These are phyloP conservation scores for Pouteria campechiana DNA, from an alignment of 179 eudicot genomes.

Conservation along the genomic window DNA sequence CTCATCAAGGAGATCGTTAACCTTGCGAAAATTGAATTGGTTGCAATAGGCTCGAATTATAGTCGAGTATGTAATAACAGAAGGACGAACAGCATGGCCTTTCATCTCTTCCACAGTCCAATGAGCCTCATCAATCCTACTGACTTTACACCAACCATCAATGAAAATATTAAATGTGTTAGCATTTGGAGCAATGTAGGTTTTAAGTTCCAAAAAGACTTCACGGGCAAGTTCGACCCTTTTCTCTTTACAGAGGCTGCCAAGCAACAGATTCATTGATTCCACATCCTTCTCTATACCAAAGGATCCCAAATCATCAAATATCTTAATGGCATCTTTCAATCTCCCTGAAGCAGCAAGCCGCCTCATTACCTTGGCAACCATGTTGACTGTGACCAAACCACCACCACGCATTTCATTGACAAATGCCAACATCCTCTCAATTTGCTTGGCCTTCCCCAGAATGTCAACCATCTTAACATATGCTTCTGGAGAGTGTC, in stretches of 20 bases:
- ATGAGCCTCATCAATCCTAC: slow-evolving; percentile 70
- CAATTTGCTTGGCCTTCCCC: slow-evolving; percentile 76
- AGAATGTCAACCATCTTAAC: slow-evolving; percentile 76
- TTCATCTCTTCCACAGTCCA: slow-evolving; percentile 96
- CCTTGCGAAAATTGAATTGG: slow-evolving; percentile 41
- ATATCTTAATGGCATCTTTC: slow-evolving; percentile 50
- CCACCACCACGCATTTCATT: slow-evolving; percentile 46
- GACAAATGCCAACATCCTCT: slow-evolving; percentile 48
- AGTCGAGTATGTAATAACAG: slow-evolving; percentile 83
- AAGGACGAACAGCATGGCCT: slow-evolving; percentile 62
- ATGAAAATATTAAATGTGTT: slow-evolving; percentile 78
- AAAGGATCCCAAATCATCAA: slow-evolving; percentile 52
- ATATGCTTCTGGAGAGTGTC: slow-evolving; percentile 36
- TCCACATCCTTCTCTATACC: slow-evolving; percentile 68
- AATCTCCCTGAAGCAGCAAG: slow-evolving; percentile 67
- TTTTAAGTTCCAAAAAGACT: slow-evolving; percentile 55
- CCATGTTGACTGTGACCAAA: slow-evolving; percentile 39
- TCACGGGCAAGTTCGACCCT: slow-evolving; percentile 71
- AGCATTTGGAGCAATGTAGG: slow-evolving; percentile 55
- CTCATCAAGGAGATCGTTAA: slow-evolving; percentile 58
- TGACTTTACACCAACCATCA: slow-evolving; percentile 88
- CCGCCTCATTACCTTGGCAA: slow-evolving; percentile 76
- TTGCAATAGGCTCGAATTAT: slow-evolving; percentile 66
- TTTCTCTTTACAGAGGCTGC: slow-evolving; percentile 81
- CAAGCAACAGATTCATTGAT: slow-evolving; percentile 79